A percentile compares a stretch with the other conserved stretches of the same genome.
Evolutionary conservation across 2,329 filamentous ascomycete species (phyloP).

Genomic region (Graphilbum fragrans): DNA sequence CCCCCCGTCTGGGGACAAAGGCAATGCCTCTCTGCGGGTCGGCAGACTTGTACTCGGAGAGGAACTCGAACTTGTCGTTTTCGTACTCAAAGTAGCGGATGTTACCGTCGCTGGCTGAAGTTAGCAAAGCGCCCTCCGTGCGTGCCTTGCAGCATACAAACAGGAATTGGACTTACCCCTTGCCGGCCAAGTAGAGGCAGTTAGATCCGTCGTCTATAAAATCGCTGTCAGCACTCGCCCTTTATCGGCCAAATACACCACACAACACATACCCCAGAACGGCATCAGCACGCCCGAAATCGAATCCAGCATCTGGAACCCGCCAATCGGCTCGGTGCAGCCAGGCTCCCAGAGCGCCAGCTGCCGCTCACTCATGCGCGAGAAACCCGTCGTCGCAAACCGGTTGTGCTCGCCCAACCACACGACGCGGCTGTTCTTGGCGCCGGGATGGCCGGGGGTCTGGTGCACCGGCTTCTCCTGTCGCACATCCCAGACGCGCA

Average conservation of each 20-base stretch:
- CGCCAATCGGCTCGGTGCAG: conserved; percentile 73
- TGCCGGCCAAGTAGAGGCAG: conserved; percentile 91
- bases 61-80: conserved; percentile 96
- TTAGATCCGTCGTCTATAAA: conserved; percentile 71
- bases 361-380: conserved; percentile 95
- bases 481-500: conserved; percentile 93
- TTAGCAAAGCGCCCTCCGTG: neutral
- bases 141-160: neutral
- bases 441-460: conserved; percentile 72
- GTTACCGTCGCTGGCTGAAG: conserved; percentile 66
- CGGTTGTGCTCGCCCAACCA: conserved; percentile 98
- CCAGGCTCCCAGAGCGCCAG: conserved; percentile 92
- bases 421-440: conserved; percentile 93
- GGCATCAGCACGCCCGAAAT: conserved; percentile 98
- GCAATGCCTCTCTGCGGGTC: conserved; percentile 92
- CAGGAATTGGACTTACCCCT: conserved; percentile 53
- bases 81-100: conserved; percentile 98
- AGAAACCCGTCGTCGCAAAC: conserved; percentile 93
- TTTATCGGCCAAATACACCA: neutral
- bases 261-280: conserved; percentile 63
- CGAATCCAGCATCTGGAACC: conserved; percentile 82
- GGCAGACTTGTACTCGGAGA: conserved; percentile 93
- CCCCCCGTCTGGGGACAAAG: conserved; percentile 87
- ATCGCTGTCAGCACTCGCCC: neutral
- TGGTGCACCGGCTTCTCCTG: conserved; percentile 84